Base-by-base conservation (phyloP, 805 yeast species). In the Wickerhamiella azymoides region DNA sequence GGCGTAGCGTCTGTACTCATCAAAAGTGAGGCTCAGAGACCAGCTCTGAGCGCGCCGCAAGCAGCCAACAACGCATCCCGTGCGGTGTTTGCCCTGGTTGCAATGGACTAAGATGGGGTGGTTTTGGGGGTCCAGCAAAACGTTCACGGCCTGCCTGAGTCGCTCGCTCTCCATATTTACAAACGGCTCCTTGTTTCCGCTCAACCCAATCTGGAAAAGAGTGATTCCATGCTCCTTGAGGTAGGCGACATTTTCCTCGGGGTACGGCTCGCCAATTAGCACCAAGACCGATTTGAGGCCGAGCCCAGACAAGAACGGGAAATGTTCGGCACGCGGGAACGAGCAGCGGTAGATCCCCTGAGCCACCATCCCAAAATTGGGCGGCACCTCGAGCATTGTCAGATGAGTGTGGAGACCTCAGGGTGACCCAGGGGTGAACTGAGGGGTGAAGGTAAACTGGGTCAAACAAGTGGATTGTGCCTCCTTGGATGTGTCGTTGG, bases 1-100 rank as follows among this genome's bases (percentile, higher is more conserved):
- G 7, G 97, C 94, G 66, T 86, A 92, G 56, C 89, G 73, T 49
- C 98, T 68, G 64, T 92, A 92, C 60, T 92, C 98, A 57, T 92
- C 97, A 58, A 92, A 86, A 16, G 89, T 92, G 77, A 89, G 83
- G 1, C 95, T 80, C 51, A 86, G 63, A 2, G 94, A 80, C 98
- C 98, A 92, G 49, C 79, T 77, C 59, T 89, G 97, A 45, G 88
- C 64, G 55, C 92, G 70, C 49, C 98, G 67, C 28, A 92, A 70
- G 58, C 96, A 89, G 2, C 98, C 98, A 26, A 92, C 88, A 13
- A 92, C 69, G 62, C 97, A 92, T 0, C 98, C 98, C 0, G 98
- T 92, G 54, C 98, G 71, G 62, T 92, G 98, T 50, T 89, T 92
- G 10, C 98, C 98, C 49, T 96, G 68, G 64, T 92, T 92, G 64